Evolutionary conservation across 495 filamentous ascomycete species (phyloP).

Genomic region (Aspergillus haitiensis): DNA sequence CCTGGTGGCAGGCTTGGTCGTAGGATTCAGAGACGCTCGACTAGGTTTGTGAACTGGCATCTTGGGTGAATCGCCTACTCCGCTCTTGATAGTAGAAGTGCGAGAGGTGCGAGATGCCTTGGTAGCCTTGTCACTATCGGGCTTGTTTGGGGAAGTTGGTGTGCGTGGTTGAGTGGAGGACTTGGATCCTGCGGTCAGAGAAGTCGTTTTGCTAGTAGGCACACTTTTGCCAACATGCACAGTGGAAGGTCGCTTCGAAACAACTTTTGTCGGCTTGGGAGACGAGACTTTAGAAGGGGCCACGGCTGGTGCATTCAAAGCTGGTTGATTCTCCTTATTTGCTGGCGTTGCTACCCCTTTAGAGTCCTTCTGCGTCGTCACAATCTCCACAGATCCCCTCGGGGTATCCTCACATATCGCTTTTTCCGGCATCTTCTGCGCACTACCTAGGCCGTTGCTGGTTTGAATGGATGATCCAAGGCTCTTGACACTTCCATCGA

Average conservation of each 20-base stretch:
- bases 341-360: slow-evolving; percentile 8
- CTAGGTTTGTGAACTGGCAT: slow-evolving; percentile 35
- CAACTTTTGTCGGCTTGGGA: slow-evolving; percentile 32
- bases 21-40: slow-evolving; percentile 34
- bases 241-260: slow-evolving; percentile 44
- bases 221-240: slow-evolving; percentile 40
- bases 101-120: slow-evolving; percentile 22
- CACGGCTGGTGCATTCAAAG: slow-evolving; percentile 13
- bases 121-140: slow-evolving; percentile 20
- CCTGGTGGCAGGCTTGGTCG: slow-evolving; percentile 31
- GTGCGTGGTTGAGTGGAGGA: slow-evolving; percentile 27
- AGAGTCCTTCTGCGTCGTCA: neutral
- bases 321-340: slow-evolving; percentile 24
- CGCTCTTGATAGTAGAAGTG: slow-evolving; percentile 17
- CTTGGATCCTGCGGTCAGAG: slow-evolving; percentile 24
- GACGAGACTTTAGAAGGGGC: slow-evolving; percentile 25
- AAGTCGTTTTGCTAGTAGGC: slow-evolving; percentile 29
- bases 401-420: neutral
- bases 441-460: slow-evolving; percentile 23
- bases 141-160: slow-evolving; percentile 23
- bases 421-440: slow-evolving; percentile 26
- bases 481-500: slow-evolving; percentile 34
- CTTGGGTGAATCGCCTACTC: slow-evolving; percentile 33
- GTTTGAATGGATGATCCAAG: slow-evolving; percentile 32
- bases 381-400: slow-evolving; percentile 4